Evolutionary conservation across 2,329 filamentous ascomycete species (phyloP).

Genomic region (Talaromyces funiculosus): DNA sequence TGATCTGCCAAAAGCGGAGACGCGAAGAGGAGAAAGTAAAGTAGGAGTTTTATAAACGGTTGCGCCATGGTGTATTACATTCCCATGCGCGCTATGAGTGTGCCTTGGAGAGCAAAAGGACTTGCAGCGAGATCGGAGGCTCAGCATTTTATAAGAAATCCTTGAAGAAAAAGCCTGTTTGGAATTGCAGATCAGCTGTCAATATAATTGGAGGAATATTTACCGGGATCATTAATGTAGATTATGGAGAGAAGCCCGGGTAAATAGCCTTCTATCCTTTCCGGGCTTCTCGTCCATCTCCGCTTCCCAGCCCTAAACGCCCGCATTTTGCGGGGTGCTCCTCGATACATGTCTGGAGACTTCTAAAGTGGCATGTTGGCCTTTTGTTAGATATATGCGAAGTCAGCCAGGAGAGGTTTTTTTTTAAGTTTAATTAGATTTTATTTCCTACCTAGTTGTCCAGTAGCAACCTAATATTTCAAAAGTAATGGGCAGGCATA

Average conservation of each 20-base stretch:
- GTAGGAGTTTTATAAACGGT: not conserved
- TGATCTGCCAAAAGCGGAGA: not conserved
- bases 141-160: not conserved
- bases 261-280: not conserved
- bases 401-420: not conserved
- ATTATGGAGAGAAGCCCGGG: not conserved
- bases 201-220: not conserved
- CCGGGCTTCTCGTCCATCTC: not conserved
- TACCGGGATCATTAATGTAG: not conserved
- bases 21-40: not conserved
- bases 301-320: not conserved
- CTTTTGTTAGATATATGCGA: not conserved
- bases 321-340: not conserved
- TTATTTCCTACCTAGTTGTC: not conserved
- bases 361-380: not conserved
- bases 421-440: too few relatives aligned
- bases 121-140: not conserved
- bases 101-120: not conserved
- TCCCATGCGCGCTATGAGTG: not conserved
- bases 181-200: not conserved
- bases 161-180: not conserved
- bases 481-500: not conserved
- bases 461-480: not conserved
- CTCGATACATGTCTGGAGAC: not conserved
- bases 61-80: not conserved